Base-by-base conservation (phyloP, 106 monocot genomes). In the Dendrobium nobile region DNA sequence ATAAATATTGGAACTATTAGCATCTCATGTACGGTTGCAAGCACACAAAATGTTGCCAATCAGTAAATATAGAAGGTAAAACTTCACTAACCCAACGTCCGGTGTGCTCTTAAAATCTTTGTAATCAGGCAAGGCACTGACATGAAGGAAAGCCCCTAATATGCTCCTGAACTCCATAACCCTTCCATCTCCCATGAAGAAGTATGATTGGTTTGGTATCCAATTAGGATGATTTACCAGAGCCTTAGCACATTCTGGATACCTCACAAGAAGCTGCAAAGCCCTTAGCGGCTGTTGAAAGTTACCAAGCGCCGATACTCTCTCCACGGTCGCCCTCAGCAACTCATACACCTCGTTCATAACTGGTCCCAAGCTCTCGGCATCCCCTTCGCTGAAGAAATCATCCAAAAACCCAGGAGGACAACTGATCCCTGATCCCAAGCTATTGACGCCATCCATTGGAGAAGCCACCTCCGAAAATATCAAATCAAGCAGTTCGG, bases 231-330 rank as follows among this genome's bases (percentile, higher is more conserved):
- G 98, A 54, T 88, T 95, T 79, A 93, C 98, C 82, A 98, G 77
- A 33, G 89, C 91, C 78, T 86, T 95, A 0, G 95, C 95, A 48
- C 98, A 98, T 64, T 83, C 88, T 0, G 89, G 98, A 64, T 80
- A 95, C 0, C 75, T 83, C 44, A 95, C 82, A 48, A 98, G 70
- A 80, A 86, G 72, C 77, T 82, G 17, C 85, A 98, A 72, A 16
- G 88, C 98, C 73, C 95, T 87, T 41, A 98, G 70, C 7, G 92
- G 98, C 81, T 91, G 91, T 91, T 98, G 93, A 37, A 98, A 98
- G 82, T 98, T 93, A n/a, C 98, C 98, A 3, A 98, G 80, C 0
- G 80, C 84, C 2, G 95, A 95, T 5, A 98, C 98, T 79, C 77
- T 88, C 22, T 85, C 81, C 61, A 98, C 88, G 31, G 80, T 89